Evolutionary conservation across 2,329 filamentous ascomycete genomes (phyloP).

Genomic region (Pyrenochaeta sp.): DNA sequence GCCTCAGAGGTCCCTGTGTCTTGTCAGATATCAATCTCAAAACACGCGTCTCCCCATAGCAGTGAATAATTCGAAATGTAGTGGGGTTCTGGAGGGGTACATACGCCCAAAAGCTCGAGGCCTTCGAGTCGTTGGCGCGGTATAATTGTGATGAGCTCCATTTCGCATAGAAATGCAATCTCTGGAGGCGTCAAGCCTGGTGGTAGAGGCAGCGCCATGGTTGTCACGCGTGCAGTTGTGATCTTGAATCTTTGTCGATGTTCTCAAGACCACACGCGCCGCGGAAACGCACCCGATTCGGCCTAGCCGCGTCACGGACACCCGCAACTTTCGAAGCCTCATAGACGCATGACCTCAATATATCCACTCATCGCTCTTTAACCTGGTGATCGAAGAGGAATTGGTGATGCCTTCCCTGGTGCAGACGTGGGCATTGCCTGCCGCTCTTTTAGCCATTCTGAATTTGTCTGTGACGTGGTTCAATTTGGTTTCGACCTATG

Average conservation of each 20-base stretch:
- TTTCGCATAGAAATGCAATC: slow-evolving; percentile 94
- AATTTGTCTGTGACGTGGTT: slow-evolving; percentile 34
- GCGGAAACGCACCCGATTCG: slow-evolving; percentile 23
- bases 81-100: slow-evolving; percentile 53
- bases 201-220: slow-evolving; percentile 68
- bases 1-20: slow-evolving; percentile 75
- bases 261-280: slow-evolving; percentile 13
- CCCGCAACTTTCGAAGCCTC: slow-evolving; percentile 15
- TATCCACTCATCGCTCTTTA: slow-evolving; percentile 1
- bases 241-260: slow-evolving; percentile 15
- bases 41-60: not conserved
- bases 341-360: slow-evolving; percentile 2
- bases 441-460: slow-evolving; percentile 28
- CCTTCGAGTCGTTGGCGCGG: slow-evolving; percentile 89
- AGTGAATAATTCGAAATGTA: slow-evolving; percentile 16
- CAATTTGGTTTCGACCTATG: slow-evolving; percentile 53
- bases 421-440: slow-evolving; percentile 31
- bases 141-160: slow-evolving; percentile 93
- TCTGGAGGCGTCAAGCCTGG: slow-evolving; percentile 81
- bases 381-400: not conserved
- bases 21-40: slow-evolving; percentile 17
- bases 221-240: slow-evolving; percentile 32
- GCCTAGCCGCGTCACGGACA: slow-evolving; percentile 24
- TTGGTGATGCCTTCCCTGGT: slow-evolving; percentile 28
- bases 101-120: slow-evolving; percentile 84